Evolutionary conservation across 345 rosid genomes (phyloP).

Genomic region (Heritiera fomes): DNA sequence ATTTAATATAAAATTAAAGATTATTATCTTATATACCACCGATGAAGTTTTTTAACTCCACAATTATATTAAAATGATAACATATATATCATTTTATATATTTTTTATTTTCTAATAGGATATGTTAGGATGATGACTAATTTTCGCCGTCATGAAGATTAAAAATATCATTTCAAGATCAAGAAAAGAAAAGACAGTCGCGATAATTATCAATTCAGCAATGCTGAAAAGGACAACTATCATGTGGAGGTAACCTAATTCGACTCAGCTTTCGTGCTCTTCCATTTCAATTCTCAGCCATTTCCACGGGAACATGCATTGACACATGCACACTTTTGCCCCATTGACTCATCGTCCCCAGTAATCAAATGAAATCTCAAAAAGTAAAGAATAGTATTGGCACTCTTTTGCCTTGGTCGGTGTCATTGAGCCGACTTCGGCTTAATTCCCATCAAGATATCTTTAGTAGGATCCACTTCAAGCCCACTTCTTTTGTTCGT

Average conservation of each 20-base stretch:
- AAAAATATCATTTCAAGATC: background rate
- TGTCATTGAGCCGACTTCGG: background rate
- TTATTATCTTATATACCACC: too few relatives aligned
- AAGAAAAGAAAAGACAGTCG: background rate
- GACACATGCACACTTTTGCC: background rate
- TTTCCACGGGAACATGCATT: background rate
- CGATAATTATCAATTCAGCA: background rate
- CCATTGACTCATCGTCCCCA: background rate
- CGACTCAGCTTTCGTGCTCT: background rate
- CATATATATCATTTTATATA: too few relatives aligned
- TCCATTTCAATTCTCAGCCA: background rate
- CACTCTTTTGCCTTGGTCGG: background rate
- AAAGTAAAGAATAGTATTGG: background rate
- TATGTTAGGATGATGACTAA: too few relatives aligned
- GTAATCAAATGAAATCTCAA: background rate
- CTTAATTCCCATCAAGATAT: background rate
- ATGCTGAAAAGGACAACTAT: background rate
- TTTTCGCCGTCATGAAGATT: background rate
- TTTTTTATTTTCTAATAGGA: too few relatives aligned
- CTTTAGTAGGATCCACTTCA: conserved; percentile 13
- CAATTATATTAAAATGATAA: too few relatives aligned
- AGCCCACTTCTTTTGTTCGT: background rate
- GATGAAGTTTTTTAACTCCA: too few relatives aligned
- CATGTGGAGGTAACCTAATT: conserved; percentile 7
- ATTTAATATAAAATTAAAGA: too few relatives aligned